Evolutionary conservation across 805 yeast species (phyloP).

Genomic region (Metschnikowia continentalis): DNA sequence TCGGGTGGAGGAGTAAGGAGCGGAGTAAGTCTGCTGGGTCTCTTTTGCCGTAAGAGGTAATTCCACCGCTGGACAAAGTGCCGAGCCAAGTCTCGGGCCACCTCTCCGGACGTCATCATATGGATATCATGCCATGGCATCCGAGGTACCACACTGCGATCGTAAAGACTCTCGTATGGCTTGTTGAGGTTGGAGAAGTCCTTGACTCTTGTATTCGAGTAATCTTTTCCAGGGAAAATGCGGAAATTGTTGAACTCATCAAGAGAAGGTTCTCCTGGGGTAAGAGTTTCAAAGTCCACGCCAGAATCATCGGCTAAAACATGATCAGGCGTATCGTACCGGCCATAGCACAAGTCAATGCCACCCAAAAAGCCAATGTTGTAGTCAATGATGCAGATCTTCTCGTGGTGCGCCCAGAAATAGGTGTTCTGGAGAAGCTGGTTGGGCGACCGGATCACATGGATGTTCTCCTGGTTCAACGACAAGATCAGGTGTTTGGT

Average conservation of each 20-base stretch:
- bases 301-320: constrained; percentile 72
- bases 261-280: constrained; percentile 28
- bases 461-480: constrained; percentile 74
- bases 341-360: constrained; percentile 89
- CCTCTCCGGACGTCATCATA: constrained; percentile 90
- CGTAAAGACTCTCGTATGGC: constrained; percentile 91
- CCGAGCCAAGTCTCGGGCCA: constrained; percentile 87
- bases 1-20: constrained; percentile 90
- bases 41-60: constrained; percentile 82
- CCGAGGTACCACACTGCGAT: constrained; percentile 73
- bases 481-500: constrained; percentile 90
- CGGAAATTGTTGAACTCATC: constrained; percentile 50
- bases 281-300: constrained; percentile 30
- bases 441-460: constrained; percentile 90
- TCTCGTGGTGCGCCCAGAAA: constrained; percentile 99
- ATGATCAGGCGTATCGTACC: constrained; percentile 96
- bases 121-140: constrained; percentile 99
- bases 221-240: constrained; percentile 93
- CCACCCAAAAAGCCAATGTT: constrained; percentile 92
- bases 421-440: constrained; percentile 88
- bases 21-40: constrained; percentile 94
- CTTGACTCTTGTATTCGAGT: constrained; percentile 89
- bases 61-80: constrained; percentile 99
- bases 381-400: constrained; percentile 80
- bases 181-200: constrained; percentile 78